Conservation (phyloP, 352 stramenopile species). For the Globisporangium nagaii region DNA sequence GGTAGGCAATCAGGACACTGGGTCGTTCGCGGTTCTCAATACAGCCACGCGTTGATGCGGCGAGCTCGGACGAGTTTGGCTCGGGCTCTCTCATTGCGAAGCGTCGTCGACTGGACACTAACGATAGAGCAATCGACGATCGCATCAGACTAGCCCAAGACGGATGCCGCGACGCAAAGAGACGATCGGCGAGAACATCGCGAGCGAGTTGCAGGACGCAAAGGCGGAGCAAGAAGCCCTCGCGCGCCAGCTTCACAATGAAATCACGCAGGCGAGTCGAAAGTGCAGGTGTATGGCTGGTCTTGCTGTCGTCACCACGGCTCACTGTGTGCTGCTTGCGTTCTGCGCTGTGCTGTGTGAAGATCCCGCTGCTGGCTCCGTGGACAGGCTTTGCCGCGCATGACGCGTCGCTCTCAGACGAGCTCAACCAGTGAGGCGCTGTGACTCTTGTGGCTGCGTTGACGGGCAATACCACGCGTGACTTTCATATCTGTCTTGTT, state of each 20-base stretch:
- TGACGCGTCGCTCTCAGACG: conserved; percentile 39
- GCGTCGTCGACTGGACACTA: conserved; percentile 1
- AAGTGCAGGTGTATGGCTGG: neutral
- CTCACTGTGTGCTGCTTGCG: neutral
- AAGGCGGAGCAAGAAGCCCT: neutral
- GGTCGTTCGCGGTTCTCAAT: no score
- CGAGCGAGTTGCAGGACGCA: neutral
- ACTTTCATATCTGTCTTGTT: neutral
- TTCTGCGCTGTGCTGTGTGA: no score
- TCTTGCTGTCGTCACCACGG: neutral
- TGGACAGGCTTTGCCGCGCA: conserved; percentile 38
- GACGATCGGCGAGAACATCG: neutral
- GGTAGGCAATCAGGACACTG: neutral
- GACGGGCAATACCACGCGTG: neutral
- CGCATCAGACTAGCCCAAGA: no score
- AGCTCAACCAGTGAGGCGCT: conserved; percentile 36
- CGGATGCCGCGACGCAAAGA: neutral
- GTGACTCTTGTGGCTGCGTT: neutral
- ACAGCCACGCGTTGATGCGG: no score
- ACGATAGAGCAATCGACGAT: neutral
- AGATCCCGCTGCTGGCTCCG: conserved; percentile 39
- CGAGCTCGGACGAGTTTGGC: no score
- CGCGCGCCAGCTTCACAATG: conserved; percentile 11
- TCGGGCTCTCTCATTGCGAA: no score
- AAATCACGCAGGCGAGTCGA: conserved; percentile 17